Base-by-base conservation (phyloP, 805 yeast genomes). In the Wickerhamomyces strasburgensis region DNA sequence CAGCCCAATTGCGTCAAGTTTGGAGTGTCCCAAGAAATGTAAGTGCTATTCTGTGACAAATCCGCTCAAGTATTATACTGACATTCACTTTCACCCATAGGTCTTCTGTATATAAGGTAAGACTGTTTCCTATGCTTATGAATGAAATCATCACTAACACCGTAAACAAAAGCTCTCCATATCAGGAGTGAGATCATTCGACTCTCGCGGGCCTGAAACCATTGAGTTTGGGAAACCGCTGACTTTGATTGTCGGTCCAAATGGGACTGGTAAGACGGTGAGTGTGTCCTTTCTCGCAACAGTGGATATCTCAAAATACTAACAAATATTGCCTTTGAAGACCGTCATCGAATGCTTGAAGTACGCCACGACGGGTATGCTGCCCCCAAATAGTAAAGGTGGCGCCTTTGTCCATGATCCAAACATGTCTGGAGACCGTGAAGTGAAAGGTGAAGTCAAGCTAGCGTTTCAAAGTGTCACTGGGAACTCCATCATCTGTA, bases 341-440 rank as follows among this genome's bases (percentile, higher is more conserved):
- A 89, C 98, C 1, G 80, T 93, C 39, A 94, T 93, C 44, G 99
- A 93, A 60, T 88, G 97, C 57, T 67, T 93, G 42, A 76, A 88
- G 56, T 93, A 88, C 60, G 90, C 94, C 15, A 87, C 98, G 9
- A 90, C 98, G 0, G 98, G 98, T 8, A 93, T 84, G 53, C 65
- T 89, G 40, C 99, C 99, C 2, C 98, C 98, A 0, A 89, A 90
- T 53, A 79, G 89, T 30, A 88, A 85, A 56, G 95, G 95, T 35
- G 98, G 98, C 7, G 98, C 97, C 2, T 93, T 93, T 57, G 75
- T 93, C 6, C 93, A 88, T 52, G 98, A 93, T 64, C 98, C 98
- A 0, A 78, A 80, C 40, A 69, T 86, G 40, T 72, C 80, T 4
- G 84, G 85, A 31, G 80, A 85, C 31, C 75, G 78, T 37, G 82